Conservation (phyloP, 441 rosid genomes). For the Cnidoscolus chayamansa region DNA sequence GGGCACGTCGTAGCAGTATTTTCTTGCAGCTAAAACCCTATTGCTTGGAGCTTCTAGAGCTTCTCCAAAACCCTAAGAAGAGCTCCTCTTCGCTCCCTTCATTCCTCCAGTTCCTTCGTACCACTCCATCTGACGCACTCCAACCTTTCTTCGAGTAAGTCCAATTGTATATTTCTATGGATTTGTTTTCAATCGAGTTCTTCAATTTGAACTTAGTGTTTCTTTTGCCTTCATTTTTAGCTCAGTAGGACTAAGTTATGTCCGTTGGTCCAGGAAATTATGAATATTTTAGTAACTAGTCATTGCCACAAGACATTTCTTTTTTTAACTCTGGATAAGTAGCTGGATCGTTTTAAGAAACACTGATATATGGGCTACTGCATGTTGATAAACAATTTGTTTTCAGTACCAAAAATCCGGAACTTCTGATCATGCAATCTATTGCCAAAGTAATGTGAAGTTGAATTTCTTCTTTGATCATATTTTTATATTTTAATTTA, state of each 20-base stretch:
- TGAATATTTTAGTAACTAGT: not conserved
- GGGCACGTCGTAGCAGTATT: conserved; percentile 31
- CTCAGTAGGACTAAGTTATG: not conserved
- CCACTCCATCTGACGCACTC: conserved; percentile 43
- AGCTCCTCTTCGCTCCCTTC: conserved; percentile 44
- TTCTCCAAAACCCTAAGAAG: conserved; percentile 57
- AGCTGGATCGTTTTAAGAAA: not conserved
- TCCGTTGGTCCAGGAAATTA: not conserved
- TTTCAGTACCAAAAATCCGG: not conserved
- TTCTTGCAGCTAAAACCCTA: conserved; percentile 49
- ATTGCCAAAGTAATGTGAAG: not conserved
- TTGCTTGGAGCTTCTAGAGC: conserved; percentile 64
- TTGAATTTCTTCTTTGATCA: not conserved
- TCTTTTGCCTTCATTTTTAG: not conserved
- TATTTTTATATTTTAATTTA: not conserved
- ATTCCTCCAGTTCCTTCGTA: conserved; percentile 51
- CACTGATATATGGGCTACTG: not conserved
- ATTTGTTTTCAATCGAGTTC: not conserved
- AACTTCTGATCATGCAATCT: not conserved
- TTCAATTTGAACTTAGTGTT: not conserved
- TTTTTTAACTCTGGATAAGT: not conserved
- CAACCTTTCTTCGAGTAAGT: conserved; percentile 81
- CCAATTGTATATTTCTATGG: not conserved
- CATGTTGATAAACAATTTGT: not conserved
- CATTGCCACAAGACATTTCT: not conserved